These are phyloP conservation scores for Forsythia suspensa DNA, from an alignment of 257 asterid genomes.

Conservation along the genomic window DNA sequence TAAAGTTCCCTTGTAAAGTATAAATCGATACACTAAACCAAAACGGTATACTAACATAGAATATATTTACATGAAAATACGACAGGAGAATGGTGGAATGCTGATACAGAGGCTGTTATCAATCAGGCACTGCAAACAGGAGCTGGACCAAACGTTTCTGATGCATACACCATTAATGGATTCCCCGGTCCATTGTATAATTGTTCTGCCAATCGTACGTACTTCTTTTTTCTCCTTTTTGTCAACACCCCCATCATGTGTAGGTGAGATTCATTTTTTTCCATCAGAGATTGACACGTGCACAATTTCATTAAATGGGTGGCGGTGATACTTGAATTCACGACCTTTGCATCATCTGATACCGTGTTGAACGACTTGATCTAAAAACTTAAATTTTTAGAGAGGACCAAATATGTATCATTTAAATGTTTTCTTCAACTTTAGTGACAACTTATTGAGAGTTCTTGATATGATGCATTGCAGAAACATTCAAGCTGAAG, in stretches of 20 bases:
- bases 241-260: too few relatives aligned
- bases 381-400: too few relatives aligned
- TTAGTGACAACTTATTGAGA: background rate
- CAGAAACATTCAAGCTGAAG: constrained; percentile 61
- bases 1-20: background rate
- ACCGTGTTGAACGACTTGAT: too few relatives aligned
- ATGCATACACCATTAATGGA: constrained; percentile 68
- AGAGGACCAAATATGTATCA: too few relatives aligned
- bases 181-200: constrained; percentile 60
- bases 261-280: too few relatives aligned
- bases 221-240: background rate
- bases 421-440: too few relatives aligned
- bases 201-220: constrained; percentile 55
- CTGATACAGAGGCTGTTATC: constrained; percentile 54
- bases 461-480: background rate
- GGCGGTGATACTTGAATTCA: too few relatives aligned
- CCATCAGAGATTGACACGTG: too few relatives aligned
- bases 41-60: background rate
- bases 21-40: background rate
- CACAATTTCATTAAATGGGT: too few relatives aligned
- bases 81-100: constrained; percentile 74
- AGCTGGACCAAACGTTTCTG: constrained; percentile 64
- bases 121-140: constrained; percentile 57
- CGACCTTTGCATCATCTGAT: too few relatives aligned
- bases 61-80: background rate